A percentile compares a stretch with the other conserved stretches of the same genome.
phyloP scores from a whole-genome alignment of 129 eudicot genomes.

The Artemisia tridentata region DNA sequence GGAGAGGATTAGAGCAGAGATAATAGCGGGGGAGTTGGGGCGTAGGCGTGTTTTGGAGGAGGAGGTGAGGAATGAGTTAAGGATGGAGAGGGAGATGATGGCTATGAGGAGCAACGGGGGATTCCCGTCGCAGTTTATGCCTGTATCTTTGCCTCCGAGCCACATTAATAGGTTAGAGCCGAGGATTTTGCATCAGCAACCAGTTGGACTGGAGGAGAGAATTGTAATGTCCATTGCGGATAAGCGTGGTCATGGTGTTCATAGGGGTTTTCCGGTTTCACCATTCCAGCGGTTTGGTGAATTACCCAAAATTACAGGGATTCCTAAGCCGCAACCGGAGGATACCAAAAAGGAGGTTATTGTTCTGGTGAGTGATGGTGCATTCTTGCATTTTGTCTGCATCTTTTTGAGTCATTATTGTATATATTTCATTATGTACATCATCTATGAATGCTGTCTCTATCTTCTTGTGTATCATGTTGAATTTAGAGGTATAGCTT shows the following conservation, averaged over 20 bases:
- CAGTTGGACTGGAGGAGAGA: constrained; percentile 33
- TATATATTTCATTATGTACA: background rate
- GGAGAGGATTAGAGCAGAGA: constrained; percentile 43
- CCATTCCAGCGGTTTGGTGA: constrained; percentile 7
- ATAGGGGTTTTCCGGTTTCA: background rate
- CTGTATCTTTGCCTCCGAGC: background rate
- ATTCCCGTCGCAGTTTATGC: constrained; percentile 9
- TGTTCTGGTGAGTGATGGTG: constrained; percentile 50
- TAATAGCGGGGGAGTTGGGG: constrained; percentile 40
- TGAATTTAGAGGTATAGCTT: background rate
- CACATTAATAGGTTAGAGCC: background rate
- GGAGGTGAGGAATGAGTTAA: constrained; percentile 41
- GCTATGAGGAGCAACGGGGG: constrained; percentile 18
- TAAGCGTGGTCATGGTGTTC: constrained; percentile 12
- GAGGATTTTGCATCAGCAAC: constrained; percentile 9
- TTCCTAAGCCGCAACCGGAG: background rate
- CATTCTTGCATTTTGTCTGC: constrained; percentile 7
- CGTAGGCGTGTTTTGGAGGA: constrained; percentile 34
- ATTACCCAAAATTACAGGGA: background rate
- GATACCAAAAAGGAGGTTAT: background rate
- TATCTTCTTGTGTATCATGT: background rate
- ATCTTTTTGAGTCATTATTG: background rate
- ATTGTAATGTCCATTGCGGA: constrained; percentile 27
- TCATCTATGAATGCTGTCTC: background rate
- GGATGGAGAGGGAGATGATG: constrained; percentile 44